Base-by-base conservation (phyloP, 2,329 filamentous ascomycete species). In the Neophaeococcomyces aloes region DNA sequence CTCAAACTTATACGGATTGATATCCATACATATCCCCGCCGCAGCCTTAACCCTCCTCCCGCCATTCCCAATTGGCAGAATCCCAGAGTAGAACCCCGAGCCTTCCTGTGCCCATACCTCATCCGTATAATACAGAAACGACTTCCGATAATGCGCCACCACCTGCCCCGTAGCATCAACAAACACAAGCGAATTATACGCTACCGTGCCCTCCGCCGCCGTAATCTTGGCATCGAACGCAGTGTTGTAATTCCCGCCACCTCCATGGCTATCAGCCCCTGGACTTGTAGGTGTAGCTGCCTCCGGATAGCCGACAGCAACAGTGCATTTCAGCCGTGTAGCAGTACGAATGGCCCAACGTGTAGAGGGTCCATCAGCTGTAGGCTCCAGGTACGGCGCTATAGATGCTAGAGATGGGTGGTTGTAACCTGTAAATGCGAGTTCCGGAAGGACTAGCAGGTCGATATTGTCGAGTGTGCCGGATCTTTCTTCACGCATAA, bases 251-350 rank as follows among this genome's bases (percentile, higher is more conserved):
- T 50, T 52, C 21, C 50, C 50, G 34, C 49, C 49, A n/a, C n/a
- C n/a, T n/a, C n/a, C n/a, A n/a, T n/a, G n/a, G 8, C 29, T 15
- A 11, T 33, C 30, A 5, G 29, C 35, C 23, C 29, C 34, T 19
- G 38, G 29, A 33, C 29, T 41, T 8, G 10, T 19, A 4, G 38
- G 18, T 45, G 49, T 46, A 13, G 47, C 59, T 11, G 68, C 56
- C 51, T 81, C 78, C 0, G 78, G 76, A 52, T 81, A 81, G 21
- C 78, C 78, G 31, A 79, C 69, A 29, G 74, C 77, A n/a, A 81
- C 75, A 47, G 75, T 71, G 56, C 76, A 80, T 25, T 64, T 60
- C 41, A 76, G 63, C 21, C 68, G 65, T 32, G 57, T 60, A n/a
- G 78, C 78, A 10, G 70, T 74, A 38, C 66, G 61, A 15, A 65